Conservation (phyloP, 495 filamentous ascomycete species). For the Pseudevernia furfuracea region DNA sequence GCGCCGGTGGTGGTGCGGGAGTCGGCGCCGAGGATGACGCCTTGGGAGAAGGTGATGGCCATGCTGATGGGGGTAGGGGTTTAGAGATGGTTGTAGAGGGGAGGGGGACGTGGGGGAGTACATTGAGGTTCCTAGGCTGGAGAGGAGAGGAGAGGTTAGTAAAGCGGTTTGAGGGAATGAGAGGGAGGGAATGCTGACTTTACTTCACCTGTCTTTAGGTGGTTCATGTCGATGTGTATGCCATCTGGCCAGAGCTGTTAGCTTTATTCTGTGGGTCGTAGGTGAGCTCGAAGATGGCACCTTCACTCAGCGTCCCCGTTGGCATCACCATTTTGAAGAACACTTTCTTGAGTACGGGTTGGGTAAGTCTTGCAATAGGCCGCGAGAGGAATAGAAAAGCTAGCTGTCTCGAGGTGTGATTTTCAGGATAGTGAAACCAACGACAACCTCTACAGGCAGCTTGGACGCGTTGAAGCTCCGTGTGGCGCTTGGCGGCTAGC, state of each 20-base stretch:
- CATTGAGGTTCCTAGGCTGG: slow-evolving; percentile 94
- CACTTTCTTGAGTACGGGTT: background rate
- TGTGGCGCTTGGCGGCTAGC: slow-evolving; percentile 11
- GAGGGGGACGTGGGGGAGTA: slow-evolving; percentile 43
- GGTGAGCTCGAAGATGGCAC: slow-evolving; percentile 33
- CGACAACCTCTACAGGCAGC: slow-evolving; percentile 3
- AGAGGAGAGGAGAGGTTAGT: slow-evolving; percentile 32
- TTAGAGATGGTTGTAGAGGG: slow-evolving; percentile 2
- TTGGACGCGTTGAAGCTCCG: slow-evolving; percentile 13
- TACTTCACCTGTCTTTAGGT: slow-evolving; percentile 80
- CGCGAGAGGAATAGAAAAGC: background rate
- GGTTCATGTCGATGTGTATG: slow-evolving; percentile 97
- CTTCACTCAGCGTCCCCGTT: slow-evolving; percentile 65
- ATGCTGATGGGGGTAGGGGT: slow-evolving; percentile 33
- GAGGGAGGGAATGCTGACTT: slow-evolving; percentile 54
- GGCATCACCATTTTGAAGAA: slow-evolving; percentile 28
- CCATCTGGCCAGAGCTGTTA: slow-evolving; percentile 57
- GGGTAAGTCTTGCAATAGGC: background rate
- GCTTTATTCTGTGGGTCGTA: slow-evolving; percentile 4
- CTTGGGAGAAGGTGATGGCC: slow-evolving; percentile 93
- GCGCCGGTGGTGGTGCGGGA: slow-evolving; percentile 97
- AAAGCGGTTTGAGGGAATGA: background rate
- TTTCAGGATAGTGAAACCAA: background rate
- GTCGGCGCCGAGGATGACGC: slow-evolving; percentile 93
- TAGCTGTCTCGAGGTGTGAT: background rate